These are phyloP conservation scores for Globisporangium paddicum DNA, from an alignment of 352 stramenopile species.

Conservation along the genomic window DNA sequence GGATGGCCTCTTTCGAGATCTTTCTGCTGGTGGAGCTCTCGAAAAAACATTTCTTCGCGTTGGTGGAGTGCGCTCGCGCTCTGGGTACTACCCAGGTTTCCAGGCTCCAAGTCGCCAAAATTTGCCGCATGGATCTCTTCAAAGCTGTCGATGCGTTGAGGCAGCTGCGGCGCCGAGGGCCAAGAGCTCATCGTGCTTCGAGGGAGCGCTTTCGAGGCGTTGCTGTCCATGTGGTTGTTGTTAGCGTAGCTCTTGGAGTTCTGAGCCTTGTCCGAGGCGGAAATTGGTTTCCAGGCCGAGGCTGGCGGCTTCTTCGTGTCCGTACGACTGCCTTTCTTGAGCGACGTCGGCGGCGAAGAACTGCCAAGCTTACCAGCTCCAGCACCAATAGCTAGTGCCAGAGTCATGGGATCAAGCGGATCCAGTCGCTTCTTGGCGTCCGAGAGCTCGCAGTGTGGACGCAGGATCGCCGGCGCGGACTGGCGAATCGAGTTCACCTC, in stretches of 20 bases:
- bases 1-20: constrained; percentile 41
- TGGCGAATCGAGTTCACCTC: constrained; percentile 65
- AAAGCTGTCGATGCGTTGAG: constrained; percentile 57
- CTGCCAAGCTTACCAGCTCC: neutral
- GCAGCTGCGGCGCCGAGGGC: constrained; percentile 43
- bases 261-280: constrained; percentile 5
- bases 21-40: constrained; percentile 61
- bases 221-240: neutral
- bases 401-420: constrained; percentile 28
- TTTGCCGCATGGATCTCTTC: constrained; percentile 30
- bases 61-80: constrained; percentile 11
- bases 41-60: constrained; percentile 67
- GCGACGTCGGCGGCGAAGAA: neutral
- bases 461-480: constrained; percentile 62
- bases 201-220: neutral
- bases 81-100: neutral
- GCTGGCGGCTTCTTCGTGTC: constrained; percentile 33
- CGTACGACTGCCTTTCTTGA: constrained; percentile 1
- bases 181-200: constrained; percentile 28
- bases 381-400: neutral
- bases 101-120: constrained; percentile 9
- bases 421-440: constrained; percentile 42
- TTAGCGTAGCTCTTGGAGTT: constrained; percentile 13
- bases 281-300: constrained; percentile 57
- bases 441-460: constrained; percentile 43